phyloP scores from a whole-genome alignment of 805 yeast species.

The Teunomyces atbi region DNA sequence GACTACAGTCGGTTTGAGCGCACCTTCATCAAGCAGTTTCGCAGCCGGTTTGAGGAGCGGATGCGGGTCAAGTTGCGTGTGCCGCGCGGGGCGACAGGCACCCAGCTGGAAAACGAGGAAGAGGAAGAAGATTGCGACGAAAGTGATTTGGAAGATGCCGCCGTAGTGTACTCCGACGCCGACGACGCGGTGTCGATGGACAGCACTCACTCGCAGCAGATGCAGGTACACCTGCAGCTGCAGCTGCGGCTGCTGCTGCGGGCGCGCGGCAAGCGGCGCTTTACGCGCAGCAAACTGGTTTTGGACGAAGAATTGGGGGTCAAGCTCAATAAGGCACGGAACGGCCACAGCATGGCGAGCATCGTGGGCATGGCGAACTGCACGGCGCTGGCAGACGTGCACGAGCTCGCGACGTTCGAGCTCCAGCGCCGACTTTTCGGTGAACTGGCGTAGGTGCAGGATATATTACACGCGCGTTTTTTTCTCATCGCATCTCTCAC shows the following conservation, averaged over 20 bases:
- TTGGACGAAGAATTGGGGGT: conserved; percentile 9
- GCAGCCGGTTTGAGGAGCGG: conserved; percentile 10
- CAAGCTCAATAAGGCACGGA: conserved; percentile 6
- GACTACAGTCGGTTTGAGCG: conserved; percentile 1
- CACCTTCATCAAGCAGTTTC: conserved; percentile 7
- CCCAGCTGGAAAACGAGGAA: conserved; percentile 6
- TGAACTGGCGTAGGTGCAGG: not conserved
- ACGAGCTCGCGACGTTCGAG: conserved; percentile 20
- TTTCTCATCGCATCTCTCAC: conserved; percentile 7
- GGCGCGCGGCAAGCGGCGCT: not conserved
- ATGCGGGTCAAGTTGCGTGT: conserved; percentile 9
- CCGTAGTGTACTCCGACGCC: conserved; percentile 16
- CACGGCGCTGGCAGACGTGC: conserved; percentile 19
- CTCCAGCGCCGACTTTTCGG: conserved; percentile 19
- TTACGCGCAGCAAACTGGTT: not conserved
- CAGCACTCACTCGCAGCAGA: conserved; percentile 9
- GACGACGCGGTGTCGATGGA: conserved; percentile 23
- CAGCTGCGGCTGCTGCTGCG: not conserved
- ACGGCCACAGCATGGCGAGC: conserved; percentile 1
- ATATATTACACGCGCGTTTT: not conserved
- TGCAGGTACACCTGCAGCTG: not conserved
- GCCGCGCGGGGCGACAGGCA: not conserved
- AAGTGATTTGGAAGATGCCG: conserved; percentile 25
- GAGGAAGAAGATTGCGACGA: conserved; percentile 16
- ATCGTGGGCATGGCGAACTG: conserved; percentile 7